A percentile compares a stretch with the other conserved stretches of the same genome.
phyloP scores from a whole-genome alignment of 768 basidiomycete species.

The Daedaleopsis sinensis region DNA sequence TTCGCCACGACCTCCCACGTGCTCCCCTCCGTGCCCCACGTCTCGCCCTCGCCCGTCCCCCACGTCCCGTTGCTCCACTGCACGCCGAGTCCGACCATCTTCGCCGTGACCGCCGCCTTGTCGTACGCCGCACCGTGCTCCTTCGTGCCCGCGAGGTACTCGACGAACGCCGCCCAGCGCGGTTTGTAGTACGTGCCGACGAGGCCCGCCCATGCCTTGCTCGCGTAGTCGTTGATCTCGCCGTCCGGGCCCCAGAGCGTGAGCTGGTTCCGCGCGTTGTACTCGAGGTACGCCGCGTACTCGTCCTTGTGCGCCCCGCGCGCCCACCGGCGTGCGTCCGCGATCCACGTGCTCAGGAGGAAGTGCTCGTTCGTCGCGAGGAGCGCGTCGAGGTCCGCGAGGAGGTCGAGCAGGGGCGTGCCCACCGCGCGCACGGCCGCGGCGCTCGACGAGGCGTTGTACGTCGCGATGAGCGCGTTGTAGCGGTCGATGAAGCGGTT shows the following conservation, averaged over 20 bases:
- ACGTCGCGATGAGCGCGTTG: slow-evolving; percentile 32
- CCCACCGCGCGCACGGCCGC: slow-evolving; percentile 28
- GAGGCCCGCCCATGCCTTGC: slow-evolving; percentile 47
- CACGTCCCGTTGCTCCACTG: slow-evolving; percentile 32
- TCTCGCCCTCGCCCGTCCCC: slow-evolving; percentile 21
- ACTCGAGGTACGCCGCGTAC: slow-evolving; percentile 41
- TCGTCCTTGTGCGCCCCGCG: slow-evolving; percentile 30
- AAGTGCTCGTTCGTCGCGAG: slow-evolving; percentile 37
- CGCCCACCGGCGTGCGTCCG: slow-evolving; percentile 35
- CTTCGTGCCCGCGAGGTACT: slow-evolving; percentile 36
- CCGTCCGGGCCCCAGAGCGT: slow-evolving; percentile 47
- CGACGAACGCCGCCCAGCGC: slow-evolving; percentile 40
- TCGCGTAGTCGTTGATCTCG: slow-evolving; percentile 46
- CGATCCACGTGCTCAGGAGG: slow-evolving; percentile 40
- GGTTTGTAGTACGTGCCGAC: slow-evolving; percentile 39
- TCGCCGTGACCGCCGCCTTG: slow-evolving; percentile 22
- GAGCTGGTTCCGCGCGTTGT: slow-evolving; percentile 44
- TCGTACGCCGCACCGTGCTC: slow-evolving; percentile 34
- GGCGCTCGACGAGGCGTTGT: slow-evolving; percentile 28
- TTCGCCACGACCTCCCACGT: slow-evolving; percentile 26
- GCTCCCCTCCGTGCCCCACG: slow-evolving; percentile 26
- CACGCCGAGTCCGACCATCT: slow-evolving; percentile 39
- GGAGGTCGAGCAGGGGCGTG: slow-evolving; percentile 32
- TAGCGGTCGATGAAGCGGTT: slow-evolving; percentile 42
- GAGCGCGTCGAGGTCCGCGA: slow-evolving; percentile 38